Evolutionary conservation across 2,329 filamentous ascomycete genomes (phyloP).

Genomic region (Aspergillus sp.): DNA sequence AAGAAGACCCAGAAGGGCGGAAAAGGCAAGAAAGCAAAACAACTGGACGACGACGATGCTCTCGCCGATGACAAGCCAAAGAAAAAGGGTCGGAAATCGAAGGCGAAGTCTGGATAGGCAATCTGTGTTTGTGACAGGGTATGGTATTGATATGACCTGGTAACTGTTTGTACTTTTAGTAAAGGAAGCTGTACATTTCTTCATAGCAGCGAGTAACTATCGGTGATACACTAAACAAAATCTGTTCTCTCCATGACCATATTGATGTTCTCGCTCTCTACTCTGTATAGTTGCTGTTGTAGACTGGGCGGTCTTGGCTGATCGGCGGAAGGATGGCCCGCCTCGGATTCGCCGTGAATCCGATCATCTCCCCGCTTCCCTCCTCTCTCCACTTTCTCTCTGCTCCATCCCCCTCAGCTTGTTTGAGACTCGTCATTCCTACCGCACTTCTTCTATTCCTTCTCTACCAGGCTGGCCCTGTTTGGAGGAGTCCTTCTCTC

Average conservation of each 20-base stretch:
- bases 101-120: constrained; percentile 19
- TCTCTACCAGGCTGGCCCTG: constrained; percentile 35
- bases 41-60: constrained; percentile 30
- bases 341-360: constrained; percentile 1
- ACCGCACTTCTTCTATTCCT: background rate
- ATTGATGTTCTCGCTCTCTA: too few relatives aligned
- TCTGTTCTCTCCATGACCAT: too few relatives aligned
- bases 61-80: constrained; percentile 51
- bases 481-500: constrained; percentile 12
- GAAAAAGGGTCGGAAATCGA: constrained; percentile 40
- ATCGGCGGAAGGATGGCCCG: constrained; percentile 11
- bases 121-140: background rate
- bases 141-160: background rate
- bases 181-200: background rate
- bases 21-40: constrained; percentile 54
- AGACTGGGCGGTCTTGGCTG: constrained; percentile 11
- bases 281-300: background rate
- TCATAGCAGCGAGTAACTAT: background rate
- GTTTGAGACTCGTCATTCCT: constrained; percentile 2
- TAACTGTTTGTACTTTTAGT: background rate
- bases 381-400: constrained; percentile 7
- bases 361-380: background rate
- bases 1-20: constrained; percentile 59
- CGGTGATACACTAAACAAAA: too few relatives aligned
- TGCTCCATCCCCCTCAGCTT: constrained; percentile 1